A percentile compares a stretch with the other conserved stretches of the same genome.
phyloP scores from a whole-genome alignment of 352 stramenopile genomes.

The Phytophthora tentaculata region DNA sequence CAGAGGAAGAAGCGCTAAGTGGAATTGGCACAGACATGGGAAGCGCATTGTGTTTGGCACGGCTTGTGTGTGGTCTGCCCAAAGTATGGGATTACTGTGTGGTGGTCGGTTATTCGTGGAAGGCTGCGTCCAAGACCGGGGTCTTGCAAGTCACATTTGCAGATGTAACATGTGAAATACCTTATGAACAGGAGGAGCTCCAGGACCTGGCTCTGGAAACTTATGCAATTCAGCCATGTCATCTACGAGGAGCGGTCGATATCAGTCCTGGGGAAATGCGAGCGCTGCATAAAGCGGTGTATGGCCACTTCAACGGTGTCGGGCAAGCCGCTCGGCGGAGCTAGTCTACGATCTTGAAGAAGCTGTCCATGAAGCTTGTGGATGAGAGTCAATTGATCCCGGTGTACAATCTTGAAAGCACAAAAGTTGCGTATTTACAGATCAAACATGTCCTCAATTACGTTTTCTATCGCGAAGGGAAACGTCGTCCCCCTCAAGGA shows the following conservation, averaged over 20 bases:
- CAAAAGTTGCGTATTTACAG: background rate
- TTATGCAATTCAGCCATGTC: conserved; percentile 12
- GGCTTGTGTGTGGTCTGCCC: background rate
- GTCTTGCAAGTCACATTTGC: conserved; percentile 14
- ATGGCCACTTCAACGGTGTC: conserved; percentile 17
- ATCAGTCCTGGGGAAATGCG: conserved; percentile 24
- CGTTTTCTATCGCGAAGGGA: conserved; percentile 12
- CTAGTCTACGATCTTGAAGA: conserved; percentile 1
- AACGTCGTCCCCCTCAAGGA: background rate
- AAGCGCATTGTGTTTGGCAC: too few relatives aligned
- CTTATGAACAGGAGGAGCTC: background rate
- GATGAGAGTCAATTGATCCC: conserved; percentile 2
- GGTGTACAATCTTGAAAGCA: conserved; percentile 1
- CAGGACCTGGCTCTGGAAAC: conserved; percentile 14
- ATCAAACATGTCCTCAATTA: conserved; percentile 14
- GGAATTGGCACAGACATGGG: conserved; percentile 1
- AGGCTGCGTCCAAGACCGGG: background rate
- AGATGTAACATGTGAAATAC: background rate
- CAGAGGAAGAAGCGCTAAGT: conserved; percentile 12
- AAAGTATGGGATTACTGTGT: conserved; percentile 25
- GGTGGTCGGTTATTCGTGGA: conserved; percentile 11
- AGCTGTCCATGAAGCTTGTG: background rate
- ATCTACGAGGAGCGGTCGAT: background rate
- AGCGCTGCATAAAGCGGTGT: background rate
- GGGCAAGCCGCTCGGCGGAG: conserved; percentile 6